Conservation (phyloP, 768 basidiomycete species). For the Tephrocybe sp. region DNA sequence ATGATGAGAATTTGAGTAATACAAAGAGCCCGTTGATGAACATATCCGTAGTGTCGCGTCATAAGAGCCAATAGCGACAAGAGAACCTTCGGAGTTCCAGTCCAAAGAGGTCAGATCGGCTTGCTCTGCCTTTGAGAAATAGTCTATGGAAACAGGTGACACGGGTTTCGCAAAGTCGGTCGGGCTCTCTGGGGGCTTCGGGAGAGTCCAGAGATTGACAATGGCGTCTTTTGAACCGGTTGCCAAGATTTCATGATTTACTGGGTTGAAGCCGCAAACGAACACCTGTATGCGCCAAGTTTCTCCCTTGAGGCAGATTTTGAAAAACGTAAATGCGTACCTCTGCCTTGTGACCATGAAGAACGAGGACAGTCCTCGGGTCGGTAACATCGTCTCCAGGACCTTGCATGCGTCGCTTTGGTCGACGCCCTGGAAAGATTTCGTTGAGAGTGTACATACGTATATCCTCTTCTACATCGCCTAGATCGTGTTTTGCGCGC, state of each 20-base stretch:
- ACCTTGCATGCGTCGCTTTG: slow-evolving; percentile 36
- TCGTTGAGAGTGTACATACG: no score
- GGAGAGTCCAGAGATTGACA: slow-evolving; percentile 72
- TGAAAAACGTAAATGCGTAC: slow-evolving; percentile 27
- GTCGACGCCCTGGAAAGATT: no score
- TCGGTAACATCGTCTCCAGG: slow-evolving; percentile 43
- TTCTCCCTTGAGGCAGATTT: background rate
- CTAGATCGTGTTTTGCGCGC: slow-evolving; percentile 51
- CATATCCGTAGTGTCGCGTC: slow-evolving; percentile 72
- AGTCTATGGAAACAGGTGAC: slow-evolving; percentile 43
- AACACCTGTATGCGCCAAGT: slow-evolving; percentile 55
- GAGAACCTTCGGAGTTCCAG: slow-evolving; percentile 73
- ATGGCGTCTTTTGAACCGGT: slow-evolving; percentile 81
- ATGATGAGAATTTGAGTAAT: slow-evolving; percentile 65
- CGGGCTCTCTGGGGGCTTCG: slow-evolving; percentile 34
- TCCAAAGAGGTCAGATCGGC: slow-evolving; percentile 76
- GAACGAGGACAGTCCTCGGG: slow-evolving; percentile 42
- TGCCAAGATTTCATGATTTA: slow-evolving; percentile 55
- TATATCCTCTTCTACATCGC: slow-evolving; percentile 48
- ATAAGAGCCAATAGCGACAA: slow-evolving; percentile 78
- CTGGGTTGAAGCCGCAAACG: slow-evolving; percentile 79
- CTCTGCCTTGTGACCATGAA: slow-evolving; percentile 64
- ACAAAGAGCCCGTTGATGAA: slow-evolving; percentile 56
- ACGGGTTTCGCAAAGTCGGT: slow-evolving; percentile 31
- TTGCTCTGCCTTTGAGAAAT: slow-evolving; percentile 43